These are phyloP conservation scores for Strobilomyces confusus DNA, from an alignment of 768 basidiomycete genomes.

Conservation along the genomic window DNA sequence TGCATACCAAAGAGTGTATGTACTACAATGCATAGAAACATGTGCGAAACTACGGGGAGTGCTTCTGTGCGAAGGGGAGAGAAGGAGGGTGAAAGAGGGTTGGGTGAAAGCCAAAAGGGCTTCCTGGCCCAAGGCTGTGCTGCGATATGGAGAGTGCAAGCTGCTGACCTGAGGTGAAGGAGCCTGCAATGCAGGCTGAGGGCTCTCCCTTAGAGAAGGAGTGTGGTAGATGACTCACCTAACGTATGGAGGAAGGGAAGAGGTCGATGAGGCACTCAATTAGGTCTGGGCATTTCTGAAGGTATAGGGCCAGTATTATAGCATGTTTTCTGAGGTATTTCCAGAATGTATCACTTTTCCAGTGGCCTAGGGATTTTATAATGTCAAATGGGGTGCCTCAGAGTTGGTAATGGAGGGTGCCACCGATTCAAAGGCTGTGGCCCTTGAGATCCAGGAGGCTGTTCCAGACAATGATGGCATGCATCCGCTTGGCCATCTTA, in stretches of 20 bases:
- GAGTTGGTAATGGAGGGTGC: not conserved
- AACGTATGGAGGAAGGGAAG: not conserved
- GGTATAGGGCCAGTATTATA: not conserved
- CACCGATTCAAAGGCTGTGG: not conserved
- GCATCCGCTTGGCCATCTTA: not conserved
- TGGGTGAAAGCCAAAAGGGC: too few species aligned
- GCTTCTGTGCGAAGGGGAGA: too few species aligned
- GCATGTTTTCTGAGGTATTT: not conserved
- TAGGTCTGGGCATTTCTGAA: not conserved
- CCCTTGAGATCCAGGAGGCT: not conserved
- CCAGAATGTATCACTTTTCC: not conserved
- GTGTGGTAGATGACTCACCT: too few species aligned
- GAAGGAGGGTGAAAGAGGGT: too few species aligned
- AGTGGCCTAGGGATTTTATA: not conserved
- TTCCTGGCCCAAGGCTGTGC: too few species aligned
- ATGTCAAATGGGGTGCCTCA: not conserved
- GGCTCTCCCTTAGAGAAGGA: not conserved
- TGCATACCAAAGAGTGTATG: too few species aligned
- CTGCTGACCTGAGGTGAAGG: not conserved
- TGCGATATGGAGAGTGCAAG: too few species aligned
- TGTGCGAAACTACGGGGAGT: too few species aligned
- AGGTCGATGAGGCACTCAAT: not conserved
- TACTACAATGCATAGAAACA: too few species aligned
- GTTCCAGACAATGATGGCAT: not conserved
- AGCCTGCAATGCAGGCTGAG: not conserved